Percentiles rank a stretch among this genome's conserved stretches.
Conservation (phyloP, 2,329 filamentous ascomycete species). For the Aquanectria penicillioides region DNA sequence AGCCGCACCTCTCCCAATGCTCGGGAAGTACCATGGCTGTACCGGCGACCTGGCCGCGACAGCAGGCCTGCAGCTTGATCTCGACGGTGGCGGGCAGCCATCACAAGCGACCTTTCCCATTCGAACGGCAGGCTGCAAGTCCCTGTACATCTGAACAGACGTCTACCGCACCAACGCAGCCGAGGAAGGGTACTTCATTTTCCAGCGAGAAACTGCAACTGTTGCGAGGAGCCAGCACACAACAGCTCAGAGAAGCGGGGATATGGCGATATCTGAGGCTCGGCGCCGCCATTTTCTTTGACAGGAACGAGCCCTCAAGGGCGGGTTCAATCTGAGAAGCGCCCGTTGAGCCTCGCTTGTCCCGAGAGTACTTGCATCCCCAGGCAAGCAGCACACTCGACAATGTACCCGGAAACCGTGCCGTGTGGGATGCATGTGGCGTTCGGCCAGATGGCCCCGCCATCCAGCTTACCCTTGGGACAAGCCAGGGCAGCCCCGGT, state of each 20-base stretch:
- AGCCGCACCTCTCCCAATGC: constrained; percentile 16
- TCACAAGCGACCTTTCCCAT: constrained; percentile 22
- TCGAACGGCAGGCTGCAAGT: constrained; percentile 20
- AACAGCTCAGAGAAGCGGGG: too few species aligned
- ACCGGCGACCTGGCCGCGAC: constrained; percentile 25
- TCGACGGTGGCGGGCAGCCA: constrained; percentile 30
- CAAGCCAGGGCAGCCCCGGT: constrained; percentile 34
- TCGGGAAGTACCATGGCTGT: constrained; percentile 12
- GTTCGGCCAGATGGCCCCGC: constrained; percentile 38
- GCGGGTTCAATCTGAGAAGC: constrained; percentile 1
- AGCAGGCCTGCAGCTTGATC: constrained; percentile 29
- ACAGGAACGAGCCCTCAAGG: background rate
- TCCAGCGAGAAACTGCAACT: too few species aligned
- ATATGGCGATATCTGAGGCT: background rate
- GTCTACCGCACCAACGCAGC: constrained; percentile 12
- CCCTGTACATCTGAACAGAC: constrained; percentile 18
- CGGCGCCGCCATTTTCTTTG: background rate
- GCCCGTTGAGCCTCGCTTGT: constrained; percentile 4
- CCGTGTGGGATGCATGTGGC: constrained; percentile 37
- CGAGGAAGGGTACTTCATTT: background rate
- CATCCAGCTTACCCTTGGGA: constrained; percentile 30
- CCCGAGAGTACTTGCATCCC: constrained; percentile 3
- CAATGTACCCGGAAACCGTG: constrained; percentile 31
- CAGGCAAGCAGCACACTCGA: background rate
- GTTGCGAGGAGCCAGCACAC: too few species aligned